A percentile compares a stretch with the other conserved stretches of the same genome.
Conservation (phyloP, 345 rosid species). For the Lenwebbia sp. region DNA sequence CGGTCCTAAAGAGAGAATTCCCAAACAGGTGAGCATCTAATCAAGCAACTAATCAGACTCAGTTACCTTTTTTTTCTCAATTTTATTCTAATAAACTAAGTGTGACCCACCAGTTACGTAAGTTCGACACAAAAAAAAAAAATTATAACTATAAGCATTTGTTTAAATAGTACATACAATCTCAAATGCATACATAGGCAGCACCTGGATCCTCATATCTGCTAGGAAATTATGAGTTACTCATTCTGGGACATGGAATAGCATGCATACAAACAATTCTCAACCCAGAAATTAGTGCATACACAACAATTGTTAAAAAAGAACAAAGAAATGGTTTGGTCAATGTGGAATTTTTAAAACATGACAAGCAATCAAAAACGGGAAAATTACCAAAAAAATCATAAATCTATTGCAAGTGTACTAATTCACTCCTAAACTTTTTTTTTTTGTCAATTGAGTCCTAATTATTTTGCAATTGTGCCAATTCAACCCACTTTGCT, state of each 20-base stretch:
- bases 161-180: neutral
- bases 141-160: neutral
- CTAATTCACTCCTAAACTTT: too few species aligned
- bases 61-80: neutral
- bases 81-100: neutral
- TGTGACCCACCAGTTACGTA: neutral
- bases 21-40: neutral
- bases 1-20: conserved; percentile 21
- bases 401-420: too few species aligned
- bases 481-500: too few species aligned
- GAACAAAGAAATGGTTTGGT: neutral
- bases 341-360: neutral
- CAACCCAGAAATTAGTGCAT: neutral
- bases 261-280: neutral
- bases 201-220: neutral
- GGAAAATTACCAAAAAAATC: too few species aligned
- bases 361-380: neutral
- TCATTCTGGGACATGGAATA: neutral
- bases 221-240: neutral
- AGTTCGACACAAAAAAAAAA: too few species aligned
- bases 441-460: too few species aligned
- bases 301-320: neutral
- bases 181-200: neutral
- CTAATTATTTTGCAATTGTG: too few species aligned
- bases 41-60: neutral